These are phyloP conservation scores for Ophiostoma piceae DNA, from an alignment of 2,329 filamentous ascomycete genomes.

Conservation along the genomic window DNA sequence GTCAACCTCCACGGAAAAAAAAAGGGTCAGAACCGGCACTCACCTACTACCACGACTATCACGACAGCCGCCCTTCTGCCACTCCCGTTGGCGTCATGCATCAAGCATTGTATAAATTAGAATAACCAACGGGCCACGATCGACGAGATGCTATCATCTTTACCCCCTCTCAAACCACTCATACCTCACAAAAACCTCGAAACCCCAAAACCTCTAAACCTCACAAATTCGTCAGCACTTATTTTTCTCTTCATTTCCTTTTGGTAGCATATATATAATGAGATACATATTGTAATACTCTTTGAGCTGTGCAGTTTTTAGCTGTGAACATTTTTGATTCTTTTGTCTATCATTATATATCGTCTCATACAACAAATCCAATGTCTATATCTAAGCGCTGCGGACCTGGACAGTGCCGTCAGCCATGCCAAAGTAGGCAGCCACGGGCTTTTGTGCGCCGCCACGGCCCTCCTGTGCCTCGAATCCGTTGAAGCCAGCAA, in stretches of 20 bases:
- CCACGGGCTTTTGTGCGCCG: conserved; percentile 83
- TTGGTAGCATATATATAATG: conserved; percentile 14
- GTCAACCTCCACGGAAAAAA: background rate
- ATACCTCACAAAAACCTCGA: background rate
- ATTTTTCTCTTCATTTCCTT: background rate
- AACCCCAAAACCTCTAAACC: background rate
- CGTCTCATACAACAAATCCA: background rate
- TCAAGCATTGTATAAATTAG: conserved; percentile 25
- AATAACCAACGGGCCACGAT: conserved; percentile 1
- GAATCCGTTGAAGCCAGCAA: conserved; percentile 73
- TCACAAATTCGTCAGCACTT: background rate
- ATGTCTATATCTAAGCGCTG: conserved; percentile 13
- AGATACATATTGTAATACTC: conserved; percentile 19
- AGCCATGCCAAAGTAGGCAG: conserved; percentile 90
- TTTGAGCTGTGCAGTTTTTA: background rate
- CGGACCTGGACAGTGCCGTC: conserved; percentile 61
- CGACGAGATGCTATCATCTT: conserved; percentile 5
- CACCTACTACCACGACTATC: background rate
- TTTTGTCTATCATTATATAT: background rate
- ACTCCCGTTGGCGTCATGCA: conserved; percentile 16
- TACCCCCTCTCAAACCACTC: background rate
- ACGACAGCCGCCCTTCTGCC: background rate
- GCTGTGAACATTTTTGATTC: background rate
- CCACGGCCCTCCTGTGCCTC: conserved; percentile 54
- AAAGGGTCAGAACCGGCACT: background rate